Evolutionary conservation across 179 eudicot species (phyloP).

Genomic region (Gypsophila paniculata): DNA sequence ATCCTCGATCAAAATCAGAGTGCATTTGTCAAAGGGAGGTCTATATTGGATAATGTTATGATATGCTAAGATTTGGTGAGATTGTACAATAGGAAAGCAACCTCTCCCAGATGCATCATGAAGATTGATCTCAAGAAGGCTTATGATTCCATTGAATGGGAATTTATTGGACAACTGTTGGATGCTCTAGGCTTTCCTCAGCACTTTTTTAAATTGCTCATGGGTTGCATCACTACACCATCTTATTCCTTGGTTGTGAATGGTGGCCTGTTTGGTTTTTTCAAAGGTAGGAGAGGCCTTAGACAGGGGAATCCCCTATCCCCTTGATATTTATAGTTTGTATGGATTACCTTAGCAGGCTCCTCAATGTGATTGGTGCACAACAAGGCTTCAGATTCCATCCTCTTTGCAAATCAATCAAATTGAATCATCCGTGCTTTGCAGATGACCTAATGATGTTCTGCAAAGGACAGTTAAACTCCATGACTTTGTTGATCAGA

Average conservation of each 20-base stretch:
- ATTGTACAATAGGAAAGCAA: too few relatives aligned
- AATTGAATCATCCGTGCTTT: not conserved
- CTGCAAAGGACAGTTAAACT: not conserved
- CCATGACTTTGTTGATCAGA: too few relatives aligned
- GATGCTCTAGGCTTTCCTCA: not conserved
- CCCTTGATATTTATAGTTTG: not conserved
- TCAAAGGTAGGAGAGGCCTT: not conserved
- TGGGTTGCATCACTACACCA: not conserved
- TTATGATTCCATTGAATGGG: not conserved
- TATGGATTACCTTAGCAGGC: not conserved
- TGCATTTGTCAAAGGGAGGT: too few relatives aligned
- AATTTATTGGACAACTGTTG: not conserved
- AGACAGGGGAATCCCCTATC: not conserved
- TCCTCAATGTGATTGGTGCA: not conserved
- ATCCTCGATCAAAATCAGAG: too few relatives aligned
- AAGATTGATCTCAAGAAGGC: too few relatives aligned
- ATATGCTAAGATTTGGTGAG: too few relatives aligned
- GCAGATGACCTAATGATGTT: not conserved
- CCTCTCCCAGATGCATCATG: not conserved
- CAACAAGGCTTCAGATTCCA: not conserved
- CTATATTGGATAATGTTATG: too few relatives aligned
- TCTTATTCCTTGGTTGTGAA: not conserved
- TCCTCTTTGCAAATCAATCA: not conserved
- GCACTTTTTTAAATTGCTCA: not conserved
- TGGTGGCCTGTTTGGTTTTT: not conserved